Percentiles rank a stretch among this genome's conserved stretches.
phyloP scores from a whole-genome alignment of 2,329 filamentous ascomycete species.

The Colletotrichum sp. region DNA sequence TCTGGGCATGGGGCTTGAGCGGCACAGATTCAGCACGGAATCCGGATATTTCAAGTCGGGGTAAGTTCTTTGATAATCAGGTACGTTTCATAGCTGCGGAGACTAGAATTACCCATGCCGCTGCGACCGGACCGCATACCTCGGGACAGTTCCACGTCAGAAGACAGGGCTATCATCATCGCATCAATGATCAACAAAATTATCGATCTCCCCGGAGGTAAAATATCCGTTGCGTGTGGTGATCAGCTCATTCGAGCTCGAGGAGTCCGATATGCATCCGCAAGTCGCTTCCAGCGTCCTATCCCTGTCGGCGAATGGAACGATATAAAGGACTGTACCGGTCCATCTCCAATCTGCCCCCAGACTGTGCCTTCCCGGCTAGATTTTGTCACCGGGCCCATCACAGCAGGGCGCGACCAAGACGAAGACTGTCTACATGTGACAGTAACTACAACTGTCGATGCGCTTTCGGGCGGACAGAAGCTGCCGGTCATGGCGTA shows the following conservation, averaged over 20 bases:
- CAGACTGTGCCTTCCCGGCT: conserved; percentile 19
- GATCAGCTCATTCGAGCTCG: not conserved
- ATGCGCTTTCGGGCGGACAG: not conserved
- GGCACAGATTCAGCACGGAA: no score
- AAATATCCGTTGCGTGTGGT: not conserved
- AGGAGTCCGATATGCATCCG: conserved; percentile 15
- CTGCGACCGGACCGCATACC: no score
- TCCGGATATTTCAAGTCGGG: no score
- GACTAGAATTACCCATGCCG: no score
- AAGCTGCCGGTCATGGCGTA: conserved; percentile 33
- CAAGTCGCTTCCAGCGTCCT: conserved; percentile 21
- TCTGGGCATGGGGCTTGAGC: no score
- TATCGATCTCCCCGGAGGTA: not conserved
- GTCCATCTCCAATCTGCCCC: conserved; percentile 20
- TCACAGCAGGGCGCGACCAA: not conserved
- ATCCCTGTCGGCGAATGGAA: conserved; percentile 2
- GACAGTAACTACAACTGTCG: not conserved
- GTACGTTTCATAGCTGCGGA: no score
- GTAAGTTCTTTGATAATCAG: no score
- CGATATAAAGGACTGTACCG: conserved; percentile 8
- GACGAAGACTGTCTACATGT: conserved; percentile 23
- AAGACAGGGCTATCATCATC: not conserved
- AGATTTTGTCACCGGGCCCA: conserved; percentile 10
- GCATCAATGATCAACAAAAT: not conserved
- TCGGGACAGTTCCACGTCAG: no score